Base-by-base conservation (phyloP, 2,329 filamentous ascomycete species). In the Trichoderma breve region DNA sequence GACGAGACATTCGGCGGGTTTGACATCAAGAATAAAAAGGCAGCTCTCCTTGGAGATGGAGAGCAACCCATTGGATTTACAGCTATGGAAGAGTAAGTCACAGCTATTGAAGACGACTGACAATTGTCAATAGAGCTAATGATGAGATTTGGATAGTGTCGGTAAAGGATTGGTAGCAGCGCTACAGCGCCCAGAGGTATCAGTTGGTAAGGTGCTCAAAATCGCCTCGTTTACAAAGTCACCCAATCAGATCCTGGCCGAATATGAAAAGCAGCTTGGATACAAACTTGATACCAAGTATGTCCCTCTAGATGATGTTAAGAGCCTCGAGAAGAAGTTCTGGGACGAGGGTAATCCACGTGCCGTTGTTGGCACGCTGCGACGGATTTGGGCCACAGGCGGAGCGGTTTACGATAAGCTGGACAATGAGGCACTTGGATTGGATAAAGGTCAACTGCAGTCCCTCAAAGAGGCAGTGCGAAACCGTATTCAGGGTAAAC, bases 171-270 rank as follows among this genome's bases (percentile, higher is more conserved):
- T 93, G 1, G 88, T 89, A 1, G 88, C 88, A 0, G 86, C 90
- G 0, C 83, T 93, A 15, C 84, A 83, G 18, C 87, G 90, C 72
- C 88, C 89, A 3, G 80, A 85, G 11, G 83, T 80, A 6, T 84
- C 88, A 0, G 83, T 83, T 39, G 87, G 88, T 74, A 85, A 86
- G 68, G 86, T 88, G 0, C 80, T 93, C 39, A 90, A 88, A 72
- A 89, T 93, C 2, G 91, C 93, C 76, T 93, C 91, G 0, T 94
- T 93, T 74, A 90, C 91, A 0, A 86, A 87, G 2, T 92, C 89
- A 0, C 87, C 90, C 0, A 84, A 87, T 9, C 81, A 88, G 30
- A 89, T 93, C 24, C 78, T 92, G 24, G 84, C 84, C n/a, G 91
- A 92, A 77, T 92, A 90, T 75, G 89, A 93, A 81, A 87, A 84